Evolutionary conservation across 2,329 filamentous ascomycete genomes (phyloP).

Genomic region (Ilyonectria destructans): DNA sequence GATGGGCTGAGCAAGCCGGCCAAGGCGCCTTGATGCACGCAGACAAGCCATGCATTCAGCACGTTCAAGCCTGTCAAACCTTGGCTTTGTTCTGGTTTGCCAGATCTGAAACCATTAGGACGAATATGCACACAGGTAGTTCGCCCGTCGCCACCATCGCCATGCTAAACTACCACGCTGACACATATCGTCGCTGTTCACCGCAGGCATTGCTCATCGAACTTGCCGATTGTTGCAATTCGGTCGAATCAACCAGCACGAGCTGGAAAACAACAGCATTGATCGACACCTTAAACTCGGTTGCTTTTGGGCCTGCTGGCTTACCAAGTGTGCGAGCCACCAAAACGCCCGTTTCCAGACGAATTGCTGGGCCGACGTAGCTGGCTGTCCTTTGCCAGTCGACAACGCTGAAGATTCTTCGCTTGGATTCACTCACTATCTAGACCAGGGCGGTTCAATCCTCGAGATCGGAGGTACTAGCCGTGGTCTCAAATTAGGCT

Average conservation of each 20-base stretch:
- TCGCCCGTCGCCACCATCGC: too few relatives aligned
- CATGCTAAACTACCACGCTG: too few relatives aligned
- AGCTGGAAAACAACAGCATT: background rate
- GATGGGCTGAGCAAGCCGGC: background rate
- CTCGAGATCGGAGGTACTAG: background rate
- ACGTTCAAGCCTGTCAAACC: background rate
- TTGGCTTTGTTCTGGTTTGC: constrained; percentile 1
- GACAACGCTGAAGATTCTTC: background rate
- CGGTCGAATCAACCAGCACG: background rate
- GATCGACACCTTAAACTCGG: background rate
- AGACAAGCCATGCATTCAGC: background rate
- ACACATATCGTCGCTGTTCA: too few relatives aligned
- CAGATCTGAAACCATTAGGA: background rate
- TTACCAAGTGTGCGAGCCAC: constrained; percentile 2
- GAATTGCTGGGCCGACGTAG: background rate
- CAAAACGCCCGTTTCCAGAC: background rate
- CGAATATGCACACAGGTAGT: constrained; percentile 1
- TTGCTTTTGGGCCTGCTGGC: constrained; percentile 10
- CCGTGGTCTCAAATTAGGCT: background rate
- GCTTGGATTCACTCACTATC: background rate
- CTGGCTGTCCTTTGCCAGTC: background rate
- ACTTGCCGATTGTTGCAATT: background rate
- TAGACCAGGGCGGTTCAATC: background rate
- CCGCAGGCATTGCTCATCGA: background rate
- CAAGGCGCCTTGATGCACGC: background rate